Evolutionary conservation across 441 rosid species (phyloP), one percentile per base, ranked within the genome.

Genomic region (Erysimum cheiri): DNA sequence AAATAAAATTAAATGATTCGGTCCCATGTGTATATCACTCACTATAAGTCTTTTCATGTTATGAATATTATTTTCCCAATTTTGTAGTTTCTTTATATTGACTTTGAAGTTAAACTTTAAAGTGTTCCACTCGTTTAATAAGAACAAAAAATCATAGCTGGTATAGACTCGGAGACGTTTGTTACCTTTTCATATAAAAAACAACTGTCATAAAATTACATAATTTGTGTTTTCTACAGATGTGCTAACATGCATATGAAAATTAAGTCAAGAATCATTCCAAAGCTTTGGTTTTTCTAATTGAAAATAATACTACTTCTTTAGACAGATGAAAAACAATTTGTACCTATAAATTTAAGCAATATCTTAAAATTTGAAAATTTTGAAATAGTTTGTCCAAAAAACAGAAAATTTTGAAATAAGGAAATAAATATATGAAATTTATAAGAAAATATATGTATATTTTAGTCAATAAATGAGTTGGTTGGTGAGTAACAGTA

Each of bases 401-500:
- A n/a, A n/a, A n/a, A n/a, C n/a, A n/a, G n/a, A n/a, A n/a, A n/a
- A n/a, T n/a, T n/a, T n/a, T n/a, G n/a, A n/a, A n/a, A n/a, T n/a
- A n/a, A 29, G 26, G 29, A 12, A 57, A 19, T 13, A 19, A 6
- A 33, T 35, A 1, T 19, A 43, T 41, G 24, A 22, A 22, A 22
- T 22, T 1, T 22, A 22, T 22, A 22, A 22, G 24, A 22, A 22
- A 22, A 22, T 19, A 22, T 22, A 22, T 22, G 24, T 22, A 22
- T 22, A 22, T 22, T 22, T 22, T 22, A 60, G 29, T 37, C 60
- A 69, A 63, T 75, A 64, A 69, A 75, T 69, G 75, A 69, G 61
- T 63, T 75, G 2, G 79, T 75, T 75, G 79, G 79, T 69, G 0
- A 49, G 75, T 75, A 69, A 49, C 71, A 70, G 67, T 70, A 69